These are phyloP conservation scores for Cladosporium sp. DNA, from an alignment of 2,329 filamentous ascomycete species.

Conservation along the genomic window DNA sequence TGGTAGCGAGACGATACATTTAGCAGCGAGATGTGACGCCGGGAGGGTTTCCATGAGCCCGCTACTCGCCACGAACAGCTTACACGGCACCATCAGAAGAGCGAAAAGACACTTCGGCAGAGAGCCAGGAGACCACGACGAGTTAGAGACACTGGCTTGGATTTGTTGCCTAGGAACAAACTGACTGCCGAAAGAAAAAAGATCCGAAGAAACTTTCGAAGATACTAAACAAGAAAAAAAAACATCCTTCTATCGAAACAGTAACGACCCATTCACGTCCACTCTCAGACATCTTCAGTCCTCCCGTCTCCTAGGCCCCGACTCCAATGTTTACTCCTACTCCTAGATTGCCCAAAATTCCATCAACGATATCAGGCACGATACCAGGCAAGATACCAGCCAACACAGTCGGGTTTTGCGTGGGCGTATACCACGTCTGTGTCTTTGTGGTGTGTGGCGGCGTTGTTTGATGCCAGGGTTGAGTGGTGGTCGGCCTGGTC, in stretches of 20 bases:
- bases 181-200: neutral
- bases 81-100: neutral
- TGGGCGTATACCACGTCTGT: neutral
- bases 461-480: neutral
- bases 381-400: neutral
- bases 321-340: neutral
- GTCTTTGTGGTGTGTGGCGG: neutral
- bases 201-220: neutral
- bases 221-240: neutral
- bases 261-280: neutral
- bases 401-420: neutral
- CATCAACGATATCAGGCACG: neutral
- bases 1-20: no score
- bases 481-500: neutral
- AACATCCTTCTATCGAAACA: neutral
- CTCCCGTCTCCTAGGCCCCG: neutral
- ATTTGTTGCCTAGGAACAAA: neutral
- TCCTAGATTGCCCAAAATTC: neutral
- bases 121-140: neutral
- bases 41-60: no score
- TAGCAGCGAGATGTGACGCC: no score
- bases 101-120: neutral
- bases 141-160: neutral
- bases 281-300: neutral
- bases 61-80: neutral